A percentile compares a stretch with the other conserved stretches of the same genome.
phyloP scores from a whole-genome alignment of 139 green algal genomes.

The Chlamydomonas asymmetrica region DNA sequence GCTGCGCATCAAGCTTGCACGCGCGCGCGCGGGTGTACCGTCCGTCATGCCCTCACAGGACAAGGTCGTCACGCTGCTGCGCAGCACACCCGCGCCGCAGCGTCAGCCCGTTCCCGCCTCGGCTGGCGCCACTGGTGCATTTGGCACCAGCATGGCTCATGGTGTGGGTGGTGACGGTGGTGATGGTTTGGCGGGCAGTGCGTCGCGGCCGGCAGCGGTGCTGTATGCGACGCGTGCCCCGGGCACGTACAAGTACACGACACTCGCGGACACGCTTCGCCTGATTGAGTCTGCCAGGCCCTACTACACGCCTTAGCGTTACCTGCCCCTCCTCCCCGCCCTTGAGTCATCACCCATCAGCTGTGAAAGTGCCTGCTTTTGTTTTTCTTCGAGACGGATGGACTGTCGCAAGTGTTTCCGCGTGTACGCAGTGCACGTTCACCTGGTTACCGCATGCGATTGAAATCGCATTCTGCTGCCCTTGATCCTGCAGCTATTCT shows the following conservation, averaged over 20 bases:
- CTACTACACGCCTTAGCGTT: too few relatives aligned
- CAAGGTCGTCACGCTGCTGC: constrained; percentile 1
- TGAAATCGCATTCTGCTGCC: too few relatives aligned
- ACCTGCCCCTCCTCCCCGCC: too few relatives aligned
- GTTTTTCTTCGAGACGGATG: too few relatives aligned
- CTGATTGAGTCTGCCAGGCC: constrained; percentile 7
- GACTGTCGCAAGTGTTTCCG: too few relatives aligned
- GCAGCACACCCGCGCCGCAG: not conserved
- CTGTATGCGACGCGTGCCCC: not conserved
- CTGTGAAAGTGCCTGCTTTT: too few relatives aligned
- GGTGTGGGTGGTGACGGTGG: not conserved
- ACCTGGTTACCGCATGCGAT: too few relatives aligned
- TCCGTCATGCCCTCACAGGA: constrained; percentile 16
- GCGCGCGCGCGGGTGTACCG: not conserved
- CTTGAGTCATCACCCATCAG: too few relatives aligned
- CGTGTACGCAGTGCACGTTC: too few relatives aligned
- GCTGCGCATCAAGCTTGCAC: constrained; percentile 9
- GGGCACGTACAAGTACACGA: constrained; percentile 20
- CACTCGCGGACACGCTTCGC: constrained; percentile 17
- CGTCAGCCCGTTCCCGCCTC: not conserved
- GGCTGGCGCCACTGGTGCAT: too few relatives aligned
- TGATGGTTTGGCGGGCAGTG: not conserved
- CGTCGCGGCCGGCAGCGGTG: not conserved
- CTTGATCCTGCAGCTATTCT: too few relatives aligned
- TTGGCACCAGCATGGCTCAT: too few relatives aligned